phyloP scores from a whole-genome alignment of 2,329 filamentous ascomycete genomes.

The Aureobasidium sp. region DNA sequence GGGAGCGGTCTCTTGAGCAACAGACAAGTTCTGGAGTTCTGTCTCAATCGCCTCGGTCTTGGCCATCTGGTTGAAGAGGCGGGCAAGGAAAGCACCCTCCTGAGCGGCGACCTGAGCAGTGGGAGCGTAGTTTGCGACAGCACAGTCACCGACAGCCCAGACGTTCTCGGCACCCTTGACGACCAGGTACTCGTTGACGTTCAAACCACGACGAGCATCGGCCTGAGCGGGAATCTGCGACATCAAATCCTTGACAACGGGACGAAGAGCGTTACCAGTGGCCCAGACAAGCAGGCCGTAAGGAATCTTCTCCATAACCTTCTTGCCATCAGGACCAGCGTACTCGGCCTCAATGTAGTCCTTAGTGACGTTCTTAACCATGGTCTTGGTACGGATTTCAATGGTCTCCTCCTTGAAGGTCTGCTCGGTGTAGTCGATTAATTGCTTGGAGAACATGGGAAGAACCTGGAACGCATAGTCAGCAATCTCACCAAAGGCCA shows the following conservation, averaged over 20 bases:
- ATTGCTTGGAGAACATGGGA: slow-evolving; percentile 96
- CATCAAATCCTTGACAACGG: slow-evolving; percentile 87
- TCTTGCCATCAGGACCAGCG: slow-evolving; percentile 72
- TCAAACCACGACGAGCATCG: slow-evolving; percentile 86
- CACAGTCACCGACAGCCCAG: slow-evolving; percentile 97
- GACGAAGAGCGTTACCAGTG: slow-evolving; percentile 88
- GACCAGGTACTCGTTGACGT: slow-evolving; percentile 97
- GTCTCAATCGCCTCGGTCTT: slow-evolving; percentile 78
- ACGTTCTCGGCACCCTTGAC: slow-evolving; percentile 96
- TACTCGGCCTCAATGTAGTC: slow-evolving; percentile 87
- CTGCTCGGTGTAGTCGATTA: slow-evolving; percentile 99
- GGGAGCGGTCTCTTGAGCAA: slow-evolving; percentile 54
- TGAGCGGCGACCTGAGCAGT: slow-evolving; percentile 95
- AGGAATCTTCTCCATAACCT: slow-evolving; percentile 71
- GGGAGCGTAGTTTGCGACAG: slow-evolving; percentile 92
- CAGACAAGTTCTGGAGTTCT: slow-evolving; percentile 61
- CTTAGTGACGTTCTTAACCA: slow-evolving; percentile 95
- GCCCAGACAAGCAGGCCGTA: slow-evolving; percentile 98
- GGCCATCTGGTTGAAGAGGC: slow-evolving; percentile 98
- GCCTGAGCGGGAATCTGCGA: slow-evolving; percentile 86
- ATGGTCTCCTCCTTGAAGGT: slow-evolving; percentile 99
- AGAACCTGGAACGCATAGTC: slow-evolving; percentile 45
- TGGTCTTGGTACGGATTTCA: slow-evolving; percentile 94
- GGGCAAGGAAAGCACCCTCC: slow-evolving; percentile 89
- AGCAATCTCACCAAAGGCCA: slow-evolving; percentile 1